Base-by-base conservation (phyloP, 768 basidiomycete genomes). In the Boletus subparvulus region DNA sequence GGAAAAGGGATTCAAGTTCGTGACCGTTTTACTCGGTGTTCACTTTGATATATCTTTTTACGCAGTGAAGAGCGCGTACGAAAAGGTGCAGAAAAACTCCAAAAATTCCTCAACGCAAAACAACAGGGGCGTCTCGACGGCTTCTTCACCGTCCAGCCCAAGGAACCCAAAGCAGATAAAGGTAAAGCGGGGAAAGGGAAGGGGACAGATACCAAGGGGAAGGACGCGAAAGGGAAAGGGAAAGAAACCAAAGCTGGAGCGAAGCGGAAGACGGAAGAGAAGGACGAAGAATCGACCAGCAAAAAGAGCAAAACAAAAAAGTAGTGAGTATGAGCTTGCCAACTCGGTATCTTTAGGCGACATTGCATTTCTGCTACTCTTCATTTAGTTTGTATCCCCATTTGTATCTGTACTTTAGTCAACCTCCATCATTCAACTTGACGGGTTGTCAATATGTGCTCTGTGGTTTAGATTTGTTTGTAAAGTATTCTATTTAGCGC, bases 111-210 rank as follows among this genome's bases (percentile, higher is more conserved):
- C 48, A 86, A 83, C 50, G 83, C 86, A 35, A 98, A 98, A 68
- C 97, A 98, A 65, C 97, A 99, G 74, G 95, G 97, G 10, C 86
- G 97, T 11, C 79, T 99, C 14, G 97, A 98, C 65, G 89, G 94
- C 0, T 99, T 99, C 75, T 99, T 99, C 75, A 84, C 87, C 1
- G 83, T 85, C 12, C 85, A 89, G 65, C 73, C 83, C 2, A 85
- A 84, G 61, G 60, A 68, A 6, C 82, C 84, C 53, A 80, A 84
- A 41, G 82, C 78, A 40, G 73, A 72, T 16, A 73, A 74, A 11
- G 30, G 51, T 2, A 81, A 85, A n/a, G 82, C 74, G 32, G 70
- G 65, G 10, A 74, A 73, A 13, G 62, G 66, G 1, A 55, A 80
- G 76, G 67, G 70, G 53, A 60, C 74, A 71, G 61, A 80, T 73